A percentile compares a stretch with the other conserved stretches of the same genome.
These are phyloP conservation scores for Adansonia rubrostipa DNA, from an alignment of 441 rosid species.

Conservation along the genomic window DNA sequence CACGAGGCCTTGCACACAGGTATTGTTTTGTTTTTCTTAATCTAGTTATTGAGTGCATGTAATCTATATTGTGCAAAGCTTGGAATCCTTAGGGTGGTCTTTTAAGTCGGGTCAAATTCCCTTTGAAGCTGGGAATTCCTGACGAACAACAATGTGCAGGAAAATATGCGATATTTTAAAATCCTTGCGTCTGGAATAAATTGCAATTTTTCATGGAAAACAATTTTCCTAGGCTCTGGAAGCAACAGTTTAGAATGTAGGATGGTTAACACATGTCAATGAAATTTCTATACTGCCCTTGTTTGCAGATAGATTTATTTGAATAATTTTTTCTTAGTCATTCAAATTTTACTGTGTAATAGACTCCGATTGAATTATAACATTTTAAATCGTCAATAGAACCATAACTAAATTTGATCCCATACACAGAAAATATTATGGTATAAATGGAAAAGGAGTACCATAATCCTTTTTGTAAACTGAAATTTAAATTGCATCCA, in stretches of 20 bases:
- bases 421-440: neutral
- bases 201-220: neutral
- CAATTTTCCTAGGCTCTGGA: conserved; percentile 5
- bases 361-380: neutral
- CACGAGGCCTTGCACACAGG: conserved; percentile 94
- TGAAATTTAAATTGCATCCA: neutral
- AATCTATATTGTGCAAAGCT: neutral
- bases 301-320: neutral
- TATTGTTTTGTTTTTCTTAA: conserved; percentile 14
- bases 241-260: neutral
- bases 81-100: neutral
- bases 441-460: neutral
- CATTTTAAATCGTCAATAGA: neutral
- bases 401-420: neutral
- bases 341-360: neutral
- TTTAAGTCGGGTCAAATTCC: conserved; percentile 1
- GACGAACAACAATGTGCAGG: neutral
- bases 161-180: conserved; percentile 1
- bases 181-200: neutral
- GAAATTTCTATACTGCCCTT: neutral
- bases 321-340: neutral
- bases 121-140: neutral
- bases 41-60: neutral
- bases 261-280: neutral
- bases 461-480: conserved; percentile 3